phyloP scores from a whole-genome alignment of 495 filamentous ascomycete species.

The Talaromyces borbonicus region DNA sequence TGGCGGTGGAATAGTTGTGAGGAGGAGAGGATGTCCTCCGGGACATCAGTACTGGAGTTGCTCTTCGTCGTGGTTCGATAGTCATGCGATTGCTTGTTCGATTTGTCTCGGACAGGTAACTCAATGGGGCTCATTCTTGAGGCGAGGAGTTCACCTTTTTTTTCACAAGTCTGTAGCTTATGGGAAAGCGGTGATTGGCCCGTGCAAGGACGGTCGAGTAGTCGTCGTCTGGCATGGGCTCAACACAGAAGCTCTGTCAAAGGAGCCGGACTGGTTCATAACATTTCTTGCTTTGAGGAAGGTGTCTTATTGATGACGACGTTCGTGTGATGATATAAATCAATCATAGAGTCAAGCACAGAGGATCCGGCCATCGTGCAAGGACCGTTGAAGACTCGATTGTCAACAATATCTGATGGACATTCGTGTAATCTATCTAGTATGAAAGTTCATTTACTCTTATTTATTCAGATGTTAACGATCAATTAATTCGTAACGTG shows the following conservation, averaged over 20 bases:
- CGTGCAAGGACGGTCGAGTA: slow-evolving; percentile 5
- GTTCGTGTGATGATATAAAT: slow-evolving; percentile 88
- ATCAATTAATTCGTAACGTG: no score
- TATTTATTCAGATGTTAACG: no score
- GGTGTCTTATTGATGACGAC: neutral
- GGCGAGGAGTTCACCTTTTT: slow-evolving; percentile 69
- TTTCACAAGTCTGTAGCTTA: slow-evolving; percentile 55
- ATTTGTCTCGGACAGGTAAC: slow-evolving; percentile 55
- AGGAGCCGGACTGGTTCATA: slow-evolving; percentile 46
- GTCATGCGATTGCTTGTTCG: slow-evolving; percentile 90
- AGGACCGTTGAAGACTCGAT: slow-evolving; percentile 62
- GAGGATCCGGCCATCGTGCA: slow-evolving; percentile 52
- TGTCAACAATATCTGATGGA: slow-evolving; percentile 92
- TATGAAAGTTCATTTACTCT: no score
- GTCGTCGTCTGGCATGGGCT: neutral
- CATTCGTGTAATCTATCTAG: slow-evolving; percentile 16
- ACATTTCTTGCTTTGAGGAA: slow-evolving; percentile 31
- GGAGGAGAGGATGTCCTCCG: slow-evolving; percentile 18
- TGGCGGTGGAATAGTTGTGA: slow-evolving; percentile 32
- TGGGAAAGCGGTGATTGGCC: slow-evolving; percentile 43
- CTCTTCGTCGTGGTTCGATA: slow-evolving; percentile 88
- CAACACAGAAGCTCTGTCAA: slow-evolving; percentile 51
- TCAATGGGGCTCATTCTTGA: slow-evolving; percentile 99
- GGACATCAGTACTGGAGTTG: slow-evolving; percentile 32
- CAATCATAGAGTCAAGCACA: slow-evolving; percentile 99